A percentile compares a stretch with the other conserved stretches of the same genome.
phyloP scores from a whole-genome alignment of 2,329 filamentous ascomycete species.

The Exophiala bonariae region DNA sequence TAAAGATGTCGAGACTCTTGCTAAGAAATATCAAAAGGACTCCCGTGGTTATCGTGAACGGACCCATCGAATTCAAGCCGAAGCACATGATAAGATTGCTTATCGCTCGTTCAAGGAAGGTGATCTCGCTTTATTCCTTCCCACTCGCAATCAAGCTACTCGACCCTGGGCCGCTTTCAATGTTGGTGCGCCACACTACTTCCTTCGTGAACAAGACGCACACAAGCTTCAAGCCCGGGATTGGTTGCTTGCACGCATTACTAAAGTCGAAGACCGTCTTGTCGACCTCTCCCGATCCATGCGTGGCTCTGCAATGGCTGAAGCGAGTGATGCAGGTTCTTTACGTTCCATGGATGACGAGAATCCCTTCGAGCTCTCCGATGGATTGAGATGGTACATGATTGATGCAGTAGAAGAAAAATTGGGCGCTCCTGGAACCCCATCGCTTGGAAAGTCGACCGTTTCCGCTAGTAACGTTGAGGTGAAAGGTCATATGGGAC shows the following conservation, averaged over 20 bases:
- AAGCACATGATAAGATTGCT: constrained; percentile 93
- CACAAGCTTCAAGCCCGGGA: constrained; percentile 83
- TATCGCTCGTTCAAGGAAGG: constrained; percentile 96
- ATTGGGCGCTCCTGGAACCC: constrained; percentile 84
- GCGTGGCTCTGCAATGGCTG: constrained; percentile 46
- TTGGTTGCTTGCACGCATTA: constrained; percentile 95
- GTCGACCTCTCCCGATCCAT: constrained; percentile 82
- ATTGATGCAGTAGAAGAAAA: constrained; percentile 94
- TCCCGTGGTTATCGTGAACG: constrained; percentile 84
- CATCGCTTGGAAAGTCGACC: constrained; percentile 86
- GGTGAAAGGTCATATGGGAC: constrained; percentile 64
- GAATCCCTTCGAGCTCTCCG: constrained; percentile 94
- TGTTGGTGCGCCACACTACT: constrained; percentile 94
- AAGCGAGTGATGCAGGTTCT: constrained; percentile 52
- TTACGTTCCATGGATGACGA: constrained; percentile 71
- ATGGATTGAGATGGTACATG: constrained; percentile 93
- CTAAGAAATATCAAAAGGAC: constrained; percentile 90
- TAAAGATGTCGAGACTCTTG: constrained; percentile 89
- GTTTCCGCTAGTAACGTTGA: constrained; percentile 86
- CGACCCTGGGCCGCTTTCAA: constrained; percentile 99
- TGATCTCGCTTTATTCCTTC: constrained; percentile 89
- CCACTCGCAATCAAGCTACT: constrained; percentile 89
- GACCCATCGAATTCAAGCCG: constrained; percentile 74
- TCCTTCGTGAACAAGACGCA: constrained; percentile 86
- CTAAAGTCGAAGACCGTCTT: constrained; percentile 85